Base-by-base conservation (phyloP, 768 basidiomycete genomes). In the Mycena kentingensis region DNA sequence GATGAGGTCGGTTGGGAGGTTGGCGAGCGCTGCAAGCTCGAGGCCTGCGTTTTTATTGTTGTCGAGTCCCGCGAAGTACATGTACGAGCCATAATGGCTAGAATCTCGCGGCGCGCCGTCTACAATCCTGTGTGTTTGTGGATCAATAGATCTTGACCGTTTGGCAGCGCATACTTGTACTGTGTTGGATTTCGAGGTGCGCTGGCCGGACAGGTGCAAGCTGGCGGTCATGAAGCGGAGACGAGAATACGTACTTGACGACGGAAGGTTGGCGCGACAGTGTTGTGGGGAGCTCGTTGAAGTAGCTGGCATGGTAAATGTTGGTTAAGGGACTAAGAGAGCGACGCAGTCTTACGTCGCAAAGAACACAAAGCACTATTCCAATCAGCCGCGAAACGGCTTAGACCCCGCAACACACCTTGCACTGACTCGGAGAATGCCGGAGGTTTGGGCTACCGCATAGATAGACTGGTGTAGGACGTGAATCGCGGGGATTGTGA, bases 1-100 rank as follows among this genome's bases (percentile, higher is more conserved):
- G 35, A 94, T 66, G 12, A 96, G 82, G 41, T 88, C 81, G 0
- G 67, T 56, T 0, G 96, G 96, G 1, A 99, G 74, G 63, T 94
- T 92, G 1, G 93, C 94, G 5, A 96, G 78, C 41, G 83, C 82
- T 12, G 95, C 94, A 24, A 98, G 80, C 60, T 97, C 90, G 11
- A 99, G 74, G 3, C 96, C 95, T 95, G 57, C n/a, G n/a, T n/a
- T n/a, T n/a, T n/a, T 21, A 29, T 25, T 10, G 34, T 51, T 15
- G 49, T 24, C 21, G 51, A 50, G n/a, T 8, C 18, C 44, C 13
- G 13, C 13, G 21, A 8, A 8, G 37, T 8, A 11, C 8, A n/a
- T n/a, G n/a, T n/a, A 55, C 57, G 58, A 38, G 89, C 91, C 91
- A 61, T 93, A 93, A 65, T 92, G 88, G n/a, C 74, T 76, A 24